Evolutionary conservation across 2,329 filamentous ascomycete species (phyloP), one percentile per base, ranked within the genome.

Genomic region (Fusarium equiseti): DNA sequence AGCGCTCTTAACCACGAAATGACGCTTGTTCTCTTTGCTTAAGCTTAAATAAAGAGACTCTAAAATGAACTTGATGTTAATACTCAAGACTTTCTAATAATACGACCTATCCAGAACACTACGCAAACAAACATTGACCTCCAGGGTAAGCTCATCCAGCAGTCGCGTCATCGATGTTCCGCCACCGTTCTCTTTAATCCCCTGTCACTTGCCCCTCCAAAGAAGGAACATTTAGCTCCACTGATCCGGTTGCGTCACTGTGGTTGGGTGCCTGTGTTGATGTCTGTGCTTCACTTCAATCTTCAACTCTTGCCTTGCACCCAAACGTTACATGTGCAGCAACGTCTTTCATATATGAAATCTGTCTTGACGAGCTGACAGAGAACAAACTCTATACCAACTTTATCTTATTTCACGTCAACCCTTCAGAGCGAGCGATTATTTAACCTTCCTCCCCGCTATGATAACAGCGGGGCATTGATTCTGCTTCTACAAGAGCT

Each of bases 161-260:
- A 48, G 8, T 64, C 72, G 72, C 65, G 60, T 74, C 62, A 74
- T 74, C 60, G 58, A 74, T 74, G 59, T 73, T 74, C 72, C 72
- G 68, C 48, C 52, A 55, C 70, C 58, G 59, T 35, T 50, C 32
- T 27, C 15, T 18, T 24, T 12, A 24, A 31, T 22, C 55, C 68
- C 56, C 44, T 63, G 65, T 63, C 54, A 44, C 29, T 45, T 54
- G 68, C 62, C 69, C 70, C 69, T 68, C 68, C 59, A 67, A 68
- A 48, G 24, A 46, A 48, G 57, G 40, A 26, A 16, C 57, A 31
- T 70, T 55, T 63, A 70, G 49, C 62, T 57, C 69, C 50, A 58
- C 66, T 54, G 38, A 26, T 43, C 44, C 53, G 52, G 71, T 79
- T 79, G 77, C 77, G 77, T 79, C 77, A 79, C 76, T 77, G 68